Percentiles rank a stretch among this genome's conserved stretches.
Conservation (phyloP, 139 green algal species). For the Monoraphidium neglectum region DNA sequence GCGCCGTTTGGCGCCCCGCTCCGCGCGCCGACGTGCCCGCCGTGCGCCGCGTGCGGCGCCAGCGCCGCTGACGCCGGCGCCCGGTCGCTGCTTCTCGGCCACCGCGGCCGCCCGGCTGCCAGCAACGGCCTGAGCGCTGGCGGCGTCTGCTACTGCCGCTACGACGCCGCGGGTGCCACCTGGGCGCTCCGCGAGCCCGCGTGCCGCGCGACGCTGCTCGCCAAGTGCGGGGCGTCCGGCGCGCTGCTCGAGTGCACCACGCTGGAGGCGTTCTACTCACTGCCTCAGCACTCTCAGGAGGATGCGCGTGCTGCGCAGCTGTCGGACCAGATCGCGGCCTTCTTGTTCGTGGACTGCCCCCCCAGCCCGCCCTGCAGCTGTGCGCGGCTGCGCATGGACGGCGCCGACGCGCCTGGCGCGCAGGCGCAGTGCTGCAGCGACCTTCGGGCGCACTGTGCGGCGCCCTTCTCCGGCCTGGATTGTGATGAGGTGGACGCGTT, state of each 20-base stretch:
- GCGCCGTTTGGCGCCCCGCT: background rate
- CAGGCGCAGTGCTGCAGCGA: slow-evolving; percentile 8
- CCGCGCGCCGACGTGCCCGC: background rate
- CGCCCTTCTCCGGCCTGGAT: slow-evolving; percentile 18
- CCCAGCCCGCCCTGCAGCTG: slow-evolving; percentile 17
- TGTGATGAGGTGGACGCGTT: slow-evolving; percentile 3
- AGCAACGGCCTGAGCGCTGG: background rate
- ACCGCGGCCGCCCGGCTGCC: too few species aligned
- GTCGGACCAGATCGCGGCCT: background rate
- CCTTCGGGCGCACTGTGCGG: slow-evolving; percentile 8
- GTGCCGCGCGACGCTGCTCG: slow-evolving; percentile 1
- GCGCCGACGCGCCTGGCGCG: background rate
- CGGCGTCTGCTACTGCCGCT: slow-evolving; percentile 12
- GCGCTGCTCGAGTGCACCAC: slow-evolving; percentile 10
- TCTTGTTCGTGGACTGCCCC: slow-evolving; percentile 18
- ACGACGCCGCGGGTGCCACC: background rate
- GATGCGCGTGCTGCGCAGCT: background rate
- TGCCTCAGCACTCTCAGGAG: background rate
- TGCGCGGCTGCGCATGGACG: background rate
- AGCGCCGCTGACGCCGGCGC: background rate
- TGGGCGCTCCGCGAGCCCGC: slow-evolving; percentile 10
- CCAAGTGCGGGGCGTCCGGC: background rate
- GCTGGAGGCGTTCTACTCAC: slow-evolving; percentile 10
- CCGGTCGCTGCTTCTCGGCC: background rate
- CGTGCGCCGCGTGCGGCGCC: too few species aligned